These are phyloP conservation scores for Thelonectria rubi DNA, from an alignment of 2,329 filamentous ascomycete genomes.

Conservation along the genomic window DNA sequence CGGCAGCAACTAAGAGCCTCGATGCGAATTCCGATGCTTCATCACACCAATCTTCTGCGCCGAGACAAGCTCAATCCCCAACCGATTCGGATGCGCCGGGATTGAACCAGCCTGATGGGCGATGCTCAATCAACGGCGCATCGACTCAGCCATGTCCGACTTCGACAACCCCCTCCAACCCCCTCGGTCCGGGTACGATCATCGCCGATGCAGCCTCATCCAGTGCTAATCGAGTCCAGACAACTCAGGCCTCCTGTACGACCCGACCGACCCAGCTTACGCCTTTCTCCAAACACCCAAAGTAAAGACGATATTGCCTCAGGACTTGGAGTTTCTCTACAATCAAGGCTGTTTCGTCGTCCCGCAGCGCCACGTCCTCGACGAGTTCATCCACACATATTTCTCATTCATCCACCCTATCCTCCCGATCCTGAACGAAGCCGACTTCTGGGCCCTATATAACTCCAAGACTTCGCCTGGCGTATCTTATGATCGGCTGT, in stretches of 20 bases:
- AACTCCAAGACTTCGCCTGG: slow-evolving; percentile 25
- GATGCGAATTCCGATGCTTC: slow-evolving; percentile 13
- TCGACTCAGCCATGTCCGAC: neutral
- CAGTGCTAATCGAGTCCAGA: neutral
- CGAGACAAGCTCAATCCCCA: neutral
- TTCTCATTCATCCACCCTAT: slow-evolving; percentile 44
- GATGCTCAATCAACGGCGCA: neutral
- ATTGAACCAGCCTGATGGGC: neutral
- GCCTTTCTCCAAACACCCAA: slow-evolving; percentile 37
- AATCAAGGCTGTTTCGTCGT: slow-evolving; percentile 42
- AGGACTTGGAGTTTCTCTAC: slow-evolving; percentile 39
- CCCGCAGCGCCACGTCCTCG: slow-evolving; percentile 33
- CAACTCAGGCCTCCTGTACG: neutral
- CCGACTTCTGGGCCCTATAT: slow-evolving; percentile 38
- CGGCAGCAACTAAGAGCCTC: neutral
- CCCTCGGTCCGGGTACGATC: neutral
- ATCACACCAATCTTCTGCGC: slow-evolving; percentile 3
- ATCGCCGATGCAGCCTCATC: neutral
- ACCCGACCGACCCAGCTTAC: slow-evolving; percentile 32
- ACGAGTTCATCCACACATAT: slow-evolving; percentile 43
- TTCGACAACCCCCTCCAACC: neutral
- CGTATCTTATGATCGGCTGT: slow-evolving; percentile 25
- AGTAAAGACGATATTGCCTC: slow-evolving; percentile 31
- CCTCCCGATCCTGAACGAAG: slow-evolving; percentile 40
- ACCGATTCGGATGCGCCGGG: slow-evolving; percentile 4